Base-by-base conservation (phyloP, 2,329 filamentous ascomycete species). In the Stachybotrys chlorohalonatus region DNA sequence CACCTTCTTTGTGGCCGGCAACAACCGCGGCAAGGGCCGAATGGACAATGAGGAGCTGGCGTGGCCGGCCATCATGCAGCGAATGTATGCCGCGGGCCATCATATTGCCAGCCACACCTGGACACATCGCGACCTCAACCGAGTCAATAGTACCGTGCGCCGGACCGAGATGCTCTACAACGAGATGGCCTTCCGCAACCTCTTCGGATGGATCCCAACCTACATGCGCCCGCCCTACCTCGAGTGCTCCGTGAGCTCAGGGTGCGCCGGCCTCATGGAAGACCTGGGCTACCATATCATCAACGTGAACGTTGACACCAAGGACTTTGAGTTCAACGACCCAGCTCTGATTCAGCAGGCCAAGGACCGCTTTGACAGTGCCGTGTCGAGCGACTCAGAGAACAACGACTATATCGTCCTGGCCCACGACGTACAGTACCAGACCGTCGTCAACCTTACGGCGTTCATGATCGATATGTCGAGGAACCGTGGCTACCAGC, bases 241-340 rank as follows among this genome's bases (percentile, higher is more conserved):
- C 4, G 73, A 73, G 53, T 78, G 75, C 64, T 68, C 65, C 50
- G 56, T 57, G 8, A 62, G 55, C 7, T 73, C 72, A n/a, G 74
- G 70, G 17, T 76, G 74, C 57, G 62, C 69, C 47, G 58, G 60
- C 4, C 62, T 69, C 32, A 60, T 76, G 60, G 63, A 58, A 3
- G 59, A 59, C 30, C 63, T 82, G 31, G 78, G 76, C 47, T 84
- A 84, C 66, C 79, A 83, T 62, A 66, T 82, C 58, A 71, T 78
- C 56, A 79, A 78, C 61, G 80, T 78, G 59, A 77, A 83, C 61
- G 66, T 84, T 11, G 82, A 85, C 63, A 85, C 82, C 15, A 78
- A 83, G 58, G 82, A 85, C 66, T 84, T 81, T 62, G 70, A 79
- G 60, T 76, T 82, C 59, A 72, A 76, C 55, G 69, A 68, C 8